A percentile compares a stretch with the other conserved stretches of the same genome.
Conservation (phyloP, 805 yeast genomes). For the Ogataea saltuana region DNA sequence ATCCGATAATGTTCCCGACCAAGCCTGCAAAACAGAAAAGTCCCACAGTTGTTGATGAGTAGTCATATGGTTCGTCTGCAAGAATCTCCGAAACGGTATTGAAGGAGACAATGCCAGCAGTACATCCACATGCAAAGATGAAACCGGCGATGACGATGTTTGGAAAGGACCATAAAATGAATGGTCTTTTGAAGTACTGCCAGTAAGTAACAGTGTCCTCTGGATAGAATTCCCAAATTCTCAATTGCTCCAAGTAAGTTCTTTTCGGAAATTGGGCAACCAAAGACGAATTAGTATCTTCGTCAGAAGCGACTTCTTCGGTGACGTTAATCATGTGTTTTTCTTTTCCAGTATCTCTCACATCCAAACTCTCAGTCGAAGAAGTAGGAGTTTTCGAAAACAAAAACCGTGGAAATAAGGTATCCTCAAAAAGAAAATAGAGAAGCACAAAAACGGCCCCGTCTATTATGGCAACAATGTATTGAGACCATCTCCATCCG, state of each 20-base stretch:
- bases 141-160: slow-evolving; percentile 13
- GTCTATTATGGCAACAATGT: slow-evolving; percentile 23
- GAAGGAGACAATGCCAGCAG: slow-evolving; percentile 11
- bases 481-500: slow-evolving; percentile 31
- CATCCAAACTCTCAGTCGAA: neutral
- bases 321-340: neutral
- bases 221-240: slow-evolving; percentile 8
- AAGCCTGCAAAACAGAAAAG: slow-evolving; percentile 43
- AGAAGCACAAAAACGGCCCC: slow-evolving; percentile 15
- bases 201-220: slow-evolving; percentile 14
- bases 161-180: slow-evolving; percentile 12
- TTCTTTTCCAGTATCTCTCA: neutral
- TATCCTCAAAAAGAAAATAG: slow-evolving; percentile 24
- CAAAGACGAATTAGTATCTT: neutral
- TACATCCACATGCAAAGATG: slow-evolving; percentile 15
- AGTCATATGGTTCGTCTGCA: slow-evolving; percentile 37
- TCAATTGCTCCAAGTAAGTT: slow-evolving; percentile 6
- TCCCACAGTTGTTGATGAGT: slow-evolving; percentile 38
- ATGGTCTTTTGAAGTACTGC: slow-evolving; percentile 17
- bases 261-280: slow-evolving; percentile 5
- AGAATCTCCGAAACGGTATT: slow-evolving; percentile 33
- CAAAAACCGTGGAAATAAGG: slow-evolving; percentile 18
- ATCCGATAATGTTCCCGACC: slow-evolving; percentile 43
- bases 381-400: neutral
- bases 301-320: neutral